These are phyloP conservation scores for Candida neerlandica DNA, from an alignment of 1,139 yeast species.

Conservation along the genomic window DNA sequence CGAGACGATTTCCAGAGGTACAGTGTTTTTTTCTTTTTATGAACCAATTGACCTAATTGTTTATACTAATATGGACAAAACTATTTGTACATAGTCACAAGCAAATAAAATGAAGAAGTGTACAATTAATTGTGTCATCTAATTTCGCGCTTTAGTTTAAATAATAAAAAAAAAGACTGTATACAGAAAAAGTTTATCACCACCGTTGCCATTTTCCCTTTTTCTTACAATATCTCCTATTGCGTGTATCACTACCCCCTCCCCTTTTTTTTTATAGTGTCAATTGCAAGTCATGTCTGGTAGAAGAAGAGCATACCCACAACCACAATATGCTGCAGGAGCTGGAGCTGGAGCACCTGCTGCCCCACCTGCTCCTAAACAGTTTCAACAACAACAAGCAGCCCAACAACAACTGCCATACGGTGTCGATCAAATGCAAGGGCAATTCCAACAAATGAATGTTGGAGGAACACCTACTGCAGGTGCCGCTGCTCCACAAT, in stretches of 20 bases:
- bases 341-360: conserved; percentile 12
- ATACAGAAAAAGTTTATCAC: not conserved
- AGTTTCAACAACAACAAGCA: conserved; percentile 14
- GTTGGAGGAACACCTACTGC: conserved; percentile 23
- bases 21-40: too few relatives aligned
- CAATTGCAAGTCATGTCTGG: conserved; percentile 26
- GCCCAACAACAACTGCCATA: conserved; percentile 17
- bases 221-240: not conserved
- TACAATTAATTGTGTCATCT: too few relatives aligned
- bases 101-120: too few relatives aligned
- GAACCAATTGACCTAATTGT: too few relatives aligned
- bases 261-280: not conserved
- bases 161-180: too few relatives aligned
- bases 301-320: conserved; percentile 66
- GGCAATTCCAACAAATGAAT: conserved; percentile 44
- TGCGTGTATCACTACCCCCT: not conserved
- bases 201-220: not conserved
- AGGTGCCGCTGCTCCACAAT: conserved; percentile 6
- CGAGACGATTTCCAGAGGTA: conserved; percentile 4
- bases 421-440: conserved; percentile 40
- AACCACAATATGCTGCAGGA: conserved; percentile 58
- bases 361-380: conserved; percentile 11
- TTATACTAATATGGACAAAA: too few relatives aligned
- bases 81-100: too few relatives aligned
- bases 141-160: too few relatives aligned